phyloP scores from a whole-genome alignment of 2,329 filamentous ascomycete genomes.

The Monilinia fructicola region DNA sequence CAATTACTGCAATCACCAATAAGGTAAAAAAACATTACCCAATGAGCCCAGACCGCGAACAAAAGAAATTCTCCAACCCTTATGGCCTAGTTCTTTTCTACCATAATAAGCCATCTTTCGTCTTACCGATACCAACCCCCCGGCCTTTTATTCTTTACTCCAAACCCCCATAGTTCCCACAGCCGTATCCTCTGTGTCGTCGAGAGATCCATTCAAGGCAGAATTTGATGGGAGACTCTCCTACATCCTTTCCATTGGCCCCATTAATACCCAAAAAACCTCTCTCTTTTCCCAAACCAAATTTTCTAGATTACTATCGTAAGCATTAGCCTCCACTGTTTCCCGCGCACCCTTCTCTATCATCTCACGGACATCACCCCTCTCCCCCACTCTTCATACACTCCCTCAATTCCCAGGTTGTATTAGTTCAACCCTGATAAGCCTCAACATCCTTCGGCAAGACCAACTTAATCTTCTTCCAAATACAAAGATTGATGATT shows the following conservation, averaged over 20 bases:
- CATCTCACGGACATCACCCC: neutral
- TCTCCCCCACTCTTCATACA: neutral
- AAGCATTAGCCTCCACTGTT: too few relatives aligned
- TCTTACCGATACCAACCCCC: neutral
- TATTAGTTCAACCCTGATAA: constrained; percentile 3
- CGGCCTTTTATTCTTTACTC: neutral
- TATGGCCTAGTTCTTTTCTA: neutral
- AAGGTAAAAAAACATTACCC: neutral
- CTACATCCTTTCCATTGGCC: neutral
- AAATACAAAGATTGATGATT: constrained; percentile 59
- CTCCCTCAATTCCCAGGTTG: neutral
- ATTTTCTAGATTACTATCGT: too few relatives aligned
- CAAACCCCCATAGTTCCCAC: neutral
- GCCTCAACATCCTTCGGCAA: constrained; percentile 31
- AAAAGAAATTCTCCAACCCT: neutral
- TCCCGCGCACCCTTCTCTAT: neutral
- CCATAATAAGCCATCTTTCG: neutral
- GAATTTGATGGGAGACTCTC: neutral
- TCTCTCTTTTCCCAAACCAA: neutral
- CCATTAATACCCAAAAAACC: neutral
- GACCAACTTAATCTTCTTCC: constrained; percentile 42
- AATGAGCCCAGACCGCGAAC: neutral
- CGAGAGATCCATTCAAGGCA: neutral
- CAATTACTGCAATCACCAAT: neutral
- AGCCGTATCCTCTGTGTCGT: neutral